Conservation (phyloP, 2,329 filamentous ascomycete species). For the Fusarium veterinarium region DNA sequence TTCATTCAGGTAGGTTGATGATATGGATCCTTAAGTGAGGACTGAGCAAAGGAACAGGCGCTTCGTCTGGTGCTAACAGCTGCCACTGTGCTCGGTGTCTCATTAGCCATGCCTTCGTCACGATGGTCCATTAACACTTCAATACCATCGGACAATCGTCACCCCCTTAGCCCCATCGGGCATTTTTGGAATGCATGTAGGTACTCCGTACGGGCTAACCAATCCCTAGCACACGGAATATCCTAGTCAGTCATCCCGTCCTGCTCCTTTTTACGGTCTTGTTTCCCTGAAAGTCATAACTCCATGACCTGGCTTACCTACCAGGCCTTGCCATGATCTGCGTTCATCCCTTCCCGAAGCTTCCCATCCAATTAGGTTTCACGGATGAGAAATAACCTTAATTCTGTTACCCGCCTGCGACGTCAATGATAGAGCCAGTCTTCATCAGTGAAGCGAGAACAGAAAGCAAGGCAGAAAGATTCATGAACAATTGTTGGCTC, state of each 20-base stretch:
- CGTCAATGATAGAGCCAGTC: neutral
- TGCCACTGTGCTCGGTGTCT: neutral
- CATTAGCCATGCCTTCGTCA: neutral
- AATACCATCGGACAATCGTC: neutral
- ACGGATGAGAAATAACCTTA: conserved; percentile 35
- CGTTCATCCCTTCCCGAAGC: conserved; percentile 11
- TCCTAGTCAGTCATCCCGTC: neutral
- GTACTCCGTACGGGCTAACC: neutral
- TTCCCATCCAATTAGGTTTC: conserved; percentile 17
- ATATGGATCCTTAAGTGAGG: neutral
- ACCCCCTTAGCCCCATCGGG: neutral
- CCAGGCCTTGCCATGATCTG: conserved; percentile 25
- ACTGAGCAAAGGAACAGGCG: neutral
- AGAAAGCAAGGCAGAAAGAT: neutral
- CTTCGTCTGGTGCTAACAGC: neutral
- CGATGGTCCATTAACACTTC: neutral
- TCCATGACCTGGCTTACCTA: conserved; percentile 11
- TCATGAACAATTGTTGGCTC: neutral
- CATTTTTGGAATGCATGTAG: neutral
- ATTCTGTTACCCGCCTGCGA: conserved; percentile 14
- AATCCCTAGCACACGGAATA: neutral
- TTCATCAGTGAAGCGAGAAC: neutral
- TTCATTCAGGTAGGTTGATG: neutral
- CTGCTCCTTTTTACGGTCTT: conserved; percentile 1
- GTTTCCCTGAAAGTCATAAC: conserved; percentile 5